Evolutionary conservation across 768 basidiomycete genomes (phyloP), one percentile per base, ranked within the genome.

Genomic region (Pleurotus pulmonarius): DNA sequence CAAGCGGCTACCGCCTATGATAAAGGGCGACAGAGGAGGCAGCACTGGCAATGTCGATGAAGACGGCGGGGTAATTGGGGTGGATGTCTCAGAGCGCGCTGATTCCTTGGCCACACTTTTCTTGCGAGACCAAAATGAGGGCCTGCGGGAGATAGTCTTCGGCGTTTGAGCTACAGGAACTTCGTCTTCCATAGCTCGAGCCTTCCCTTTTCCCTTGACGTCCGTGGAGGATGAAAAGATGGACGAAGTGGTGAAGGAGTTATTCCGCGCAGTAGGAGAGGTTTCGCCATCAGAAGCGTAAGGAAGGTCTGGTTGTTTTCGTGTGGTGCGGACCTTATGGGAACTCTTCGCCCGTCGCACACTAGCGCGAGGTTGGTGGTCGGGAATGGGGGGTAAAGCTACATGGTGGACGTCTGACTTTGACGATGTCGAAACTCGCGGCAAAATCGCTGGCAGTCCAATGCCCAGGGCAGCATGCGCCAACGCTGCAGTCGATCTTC

Each of bases 121-220:
- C 69, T 75, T 84, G 57, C 81, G 79, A 46, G 71, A 73, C 87
- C 87, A 90, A 63, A 89, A 88, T 5, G 88, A 90, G 8, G 83
- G 63, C 65, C 82, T 83, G 49, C 86, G 81, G 9, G 77, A 69
- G 29, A 86, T 59, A 3, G 74, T 63, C 40, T 76, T 80, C 5
- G 76, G 67, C 16, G 66, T n/a, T 52, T 65, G 67, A 4, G 69
- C 56, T 39, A 65, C 37, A 20, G 58, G 37, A 24, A 51, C 59
- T 25, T 61, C 34, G 40, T 60, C 67, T 58, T 24, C 20, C 58
- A 61, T 40, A 69, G 71, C 51, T 13, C 37, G 51, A 15, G 15
- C 39, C 16, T 67, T 67, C 45, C 76, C 75, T 51, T 75, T 75
- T n/a, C 70, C 74, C 57, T 80, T 82, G 11, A 72, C 75, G 61